Base-by-base conservation (phyloP, 305 asterid species). In the Stenogyne calaminthoides region DNA sequence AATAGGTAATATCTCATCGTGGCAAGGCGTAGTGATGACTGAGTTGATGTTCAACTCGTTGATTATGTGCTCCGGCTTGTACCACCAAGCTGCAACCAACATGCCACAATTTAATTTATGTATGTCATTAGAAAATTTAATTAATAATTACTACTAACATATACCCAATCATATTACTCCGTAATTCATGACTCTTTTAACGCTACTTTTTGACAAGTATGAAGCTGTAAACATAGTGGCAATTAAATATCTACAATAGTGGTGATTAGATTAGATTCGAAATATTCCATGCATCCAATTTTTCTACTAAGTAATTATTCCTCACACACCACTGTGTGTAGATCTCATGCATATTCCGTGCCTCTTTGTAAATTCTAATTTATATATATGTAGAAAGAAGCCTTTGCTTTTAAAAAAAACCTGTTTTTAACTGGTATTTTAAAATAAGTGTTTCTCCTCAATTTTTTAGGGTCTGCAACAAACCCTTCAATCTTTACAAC, bases 21-120 rank as follows among this genome's bases (percentile, higher is more conserved):
- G 98, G 74, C 92, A 84, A 3, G 99, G 99, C 9, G 98, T 90
- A 14, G 98, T 95, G 34, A 92, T 92, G n/a, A 88, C 97, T 4
- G 99, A 95, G 87, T 95, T 95, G 18, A 87, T 92, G 82, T 95
- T 95, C 44, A 95, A 74, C 85, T 95, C 99, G 74, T 95, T 95
- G 75, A 95, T 95, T 68, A 88, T 88, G 85, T 82, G 67, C 75
- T 92, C 99, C 3, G 92, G 93, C 77, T 88, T 95, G 76, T 95
- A 92, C 99, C 99, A 95, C 99, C 98, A 95, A 0, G 93, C 99
- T 95, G 90, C 47, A 74, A 70, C 12, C 47, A 74, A 70, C 27
- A 4, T n/a, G 10, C 12, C 29, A 49, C 55, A 15, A 22, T n/a
- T 29, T 32, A 5, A 1, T n/a, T n/a, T n/a, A n/a, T n/a, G n/a